phyloP scores from a whole-genome alignment of 108 stramenopile genomes.

The Seminavis robusta region DNA sequence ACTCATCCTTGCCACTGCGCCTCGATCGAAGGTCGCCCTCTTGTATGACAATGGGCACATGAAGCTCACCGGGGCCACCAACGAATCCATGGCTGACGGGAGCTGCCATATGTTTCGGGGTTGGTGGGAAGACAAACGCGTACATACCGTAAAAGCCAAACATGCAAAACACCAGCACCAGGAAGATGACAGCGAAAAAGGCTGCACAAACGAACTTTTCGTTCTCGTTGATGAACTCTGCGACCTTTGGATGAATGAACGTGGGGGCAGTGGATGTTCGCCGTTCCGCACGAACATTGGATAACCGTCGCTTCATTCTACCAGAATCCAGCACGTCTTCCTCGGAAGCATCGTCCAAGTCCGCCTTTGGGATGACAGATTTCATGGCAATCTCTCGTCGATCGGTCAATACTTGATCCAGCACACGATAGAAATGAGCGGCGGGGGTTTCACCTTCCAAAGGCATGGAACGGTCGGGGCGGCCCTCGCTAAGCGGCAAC shows the following conservation, averaged over 20 bases:
- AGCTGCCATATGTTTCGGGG: background rate
- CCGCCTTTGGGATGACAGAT: too few species aligned
- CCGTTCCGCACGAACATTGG: too few species aligned
- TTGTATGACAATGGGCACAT: too few species aligned
- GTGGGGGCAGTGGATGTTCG: too few species aligned
- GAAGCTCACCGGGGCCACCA: too few species aligned
- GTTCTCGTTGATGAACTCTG: too few species aligned
- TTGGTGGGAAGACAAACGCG: background rate
- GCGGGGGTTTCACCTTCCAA: conserved; percentile 2
- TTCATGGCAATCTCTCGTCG: too few species aligned
- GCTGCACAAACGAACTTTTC: too few species aligned
- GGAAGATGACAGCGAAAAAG: background rate
- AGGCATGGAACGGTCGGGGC: background rate
- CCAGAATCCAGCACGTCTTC: too few species aligned
- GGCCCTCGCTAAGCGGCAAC: background rate
- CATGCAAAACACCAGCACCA: conserved; percentile 4
- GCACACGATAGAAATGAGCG: conserved; percentile 35
- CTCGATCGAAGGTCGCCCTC: background rate
- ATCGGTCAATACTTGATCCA: conserved; percentile 33
- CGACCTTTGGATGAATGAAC: too few species aligned
- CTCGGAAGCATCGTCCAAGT: too few species aligned
- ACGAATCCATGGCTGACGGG: background rate
- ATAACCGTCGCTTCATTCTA: too few species aligned
- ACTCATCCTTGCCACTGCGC: conserved; percentile 6
- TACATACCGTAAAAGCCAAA: conserved; percentile 35